Percentiles rank a stretch among this genome's conserved stretches.
These are phyloP conservation scores for Fusarium foetens DNA, from an alignment of 2,329 filamentous ascomycete genomes.

Conservation along the genomic window DNA sequence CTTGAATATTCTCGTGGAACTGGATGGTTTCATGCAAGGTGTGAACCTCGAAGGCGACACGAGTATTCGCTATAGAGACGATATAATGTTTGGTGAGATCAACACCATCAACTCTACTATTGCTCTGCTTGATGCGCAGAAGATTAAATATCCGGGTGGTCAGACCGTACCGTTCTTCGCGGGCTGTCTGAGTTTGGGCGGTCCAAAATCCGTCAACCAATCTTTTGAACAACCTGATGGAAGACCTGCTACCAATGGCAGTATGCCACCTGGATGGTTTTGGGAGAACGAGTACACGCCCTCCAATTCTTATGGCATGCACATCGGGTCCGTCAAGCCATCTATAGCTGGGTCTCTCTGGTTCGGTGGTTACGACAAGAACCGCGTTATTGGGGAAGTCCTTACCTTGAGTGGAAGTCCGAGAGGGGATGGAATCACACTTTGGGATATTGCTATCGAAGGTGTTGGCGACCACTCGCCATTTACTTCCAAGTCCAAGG, in stretches of 20 bases:
- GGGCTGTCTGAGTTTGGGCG: slow-evolving; percentile 9
- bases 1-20: background rate
- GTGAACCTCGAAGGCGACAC: background rate
- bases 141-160: slow-evolving; percentile 5
- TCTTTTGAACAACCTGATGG: background rate
- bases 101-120: background rate
- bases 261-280: slow-evolving; percentile 3
- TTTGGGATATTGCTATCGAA: slow-evolving; percentile 4
- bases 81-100: background rate
- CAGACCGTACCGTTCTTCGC: background rate
- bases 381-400: background rate
- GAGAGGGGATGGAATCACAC: background rate
- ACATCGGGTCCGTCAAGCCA: background rate
- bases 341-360: background rate
- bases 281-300: background rate
- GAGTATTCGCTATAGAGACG: background rate
- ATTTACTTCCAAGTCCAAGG: background rate
- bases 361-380: slow-evolving; percentile 10
- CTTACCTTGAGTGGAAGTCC: background rate
- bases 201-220: background rate
- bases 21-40: slow-evolving; percentile 1
- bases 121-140: background rate
- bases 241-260: background rate
- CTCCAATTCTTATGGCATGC: slow-evolving; percentile 6
- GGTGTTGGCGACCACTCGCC: background rate